Percentiles rank a stretch among this genome's conserved stretches.
Conservation (phyloP, 2,329 filamentous ascomycete genomes). For the Fusarium sp. region DNA sequence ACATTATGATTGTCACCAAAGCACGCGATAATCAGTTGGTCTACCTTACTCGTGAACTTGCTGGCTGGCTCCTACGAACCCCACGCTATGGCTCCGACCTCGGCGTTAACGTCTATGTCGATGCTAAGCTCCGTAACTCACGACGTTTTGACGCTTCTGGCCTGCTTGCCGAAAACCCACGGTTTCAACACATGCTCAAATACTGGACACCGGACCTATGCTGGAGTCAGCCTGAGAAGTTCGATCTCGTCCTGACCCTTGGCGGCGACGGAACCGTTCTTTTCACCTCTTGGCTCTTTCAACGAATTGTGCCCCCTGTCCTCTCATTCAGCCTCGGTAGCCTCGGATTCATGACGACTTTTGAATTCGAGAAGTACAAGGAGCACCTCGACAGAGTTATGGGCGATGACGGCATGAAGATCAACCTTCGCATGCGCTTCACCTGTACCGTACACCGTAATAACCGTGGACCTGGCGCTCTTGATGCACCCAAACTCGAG, state of each 20-base stretch:
- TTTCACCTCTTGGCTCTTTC: constrained; percentile 93
- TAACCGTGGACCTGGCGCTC: constrained; percentile 56
- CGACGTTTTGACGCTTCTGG: constrained; percentile 87
- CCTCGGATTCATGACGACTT: constrained; percentile 90
- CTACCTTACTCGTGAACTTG: constrained; percentile 86
- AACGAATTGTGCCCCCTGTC: constrained; percentile 87
- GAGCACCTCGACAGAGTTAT: constrained; percentile 89
- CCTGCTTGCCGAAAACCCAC: constrained; percentile 80
- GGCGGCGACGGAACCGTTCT: constrained; percentile 90
- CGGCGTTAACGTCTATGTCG: constrained; percentile 98
- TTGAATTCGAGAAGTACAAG: constrained; percentile 90
- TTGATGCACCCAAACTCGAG: constrained; percentile 75
- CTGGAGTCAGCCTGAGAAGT: constrained; percentile 93
- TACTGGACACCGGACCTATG: constrained; percentile 98
- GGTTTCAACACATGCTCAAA: constrained; percentile 86
- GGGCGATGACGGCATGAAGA: constrained; percentile 95
- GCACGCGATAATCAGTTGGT: constrained; percentile 96
- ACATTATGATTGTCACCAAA: constrained; percentile 99
- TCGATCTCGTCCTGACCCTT: constrained; percentile 92
- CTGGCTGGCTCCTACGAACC: constrained; percentile 89
- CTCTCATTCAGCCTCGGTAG: constrained; percentile 88
- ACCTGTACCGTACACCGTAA: constrained; percentile 96
- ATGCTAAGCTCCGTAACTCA: constrained; percentile 90
- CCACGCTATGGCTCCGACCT: constrained; percentile 90
- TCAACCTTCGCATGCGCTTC: constrained; percentile 98